Evolutionary conservation across 2,329 filamentous ascomycete species (phyloP).

Genomic region (Neurospora sp.): DNA sequence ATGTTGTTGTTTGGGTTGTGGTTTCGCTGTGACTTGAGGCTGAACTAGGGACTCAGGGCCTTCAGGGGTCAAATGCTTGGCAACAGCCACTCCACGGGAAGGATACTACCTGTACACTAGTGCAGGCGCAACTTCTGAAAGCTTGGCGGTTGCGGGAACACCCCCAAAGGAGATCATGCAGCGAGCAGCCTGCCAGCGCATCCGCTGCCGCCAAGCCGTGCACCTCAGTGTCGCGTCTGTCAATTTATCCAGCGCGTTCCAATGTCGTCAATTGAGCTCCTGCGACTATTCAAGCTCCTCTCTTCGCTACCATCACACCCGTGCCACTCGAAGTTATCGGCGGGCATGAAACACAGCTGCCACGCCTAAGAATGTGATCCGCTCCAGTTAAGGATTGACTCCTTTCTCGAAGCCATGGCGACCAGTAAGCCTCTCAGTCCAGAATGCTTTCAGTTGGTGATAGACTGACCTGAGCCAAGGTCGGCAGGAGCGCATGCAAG

Average conservation of each 20-base stretch:
- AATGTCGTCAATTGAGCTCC: neutral
- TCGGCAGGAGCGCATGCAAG: slow-evolving; percentile 53
- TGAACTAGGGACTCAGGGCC: neutral
- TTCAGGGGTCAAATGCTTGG: neutral
- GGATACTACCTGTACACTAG: neutral
- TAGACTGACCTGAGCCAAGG: slow-evolving; percentile 23
- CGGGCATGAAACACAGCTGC: neutral
- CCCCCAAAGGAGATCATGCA: neutral
- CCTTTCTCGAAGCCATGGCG: slow-evolving; percentile 20
- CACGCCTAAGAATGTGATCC: neutral
- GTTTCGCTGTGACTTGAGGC: neutral
- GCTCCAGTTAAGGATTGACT: neutral
- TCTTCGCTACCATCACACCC: neutral
- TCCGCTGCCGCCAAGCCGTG: neutral
- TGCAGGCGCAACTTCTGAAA: neutral
- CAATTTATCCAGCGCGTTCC: neutral
- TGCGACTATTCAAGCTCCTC: neutral
- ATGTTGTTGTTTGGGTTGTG: neutral
- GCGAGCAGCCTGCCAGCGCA: neutral
- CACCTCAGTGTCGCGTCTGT: neutral
- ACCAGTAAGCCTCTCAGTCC: slow-evolving; percentile 19
- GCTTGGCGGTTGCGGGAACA: neutral
- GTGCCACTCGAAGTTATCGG: neutral
- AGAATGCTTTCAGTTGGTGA: slow-evolving; percentile 5
- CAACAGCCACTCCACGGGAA: neutral